Base-by-base conservation (phyloP, 75 land plant genomes). In the Pinus albicaulis region DNA sequence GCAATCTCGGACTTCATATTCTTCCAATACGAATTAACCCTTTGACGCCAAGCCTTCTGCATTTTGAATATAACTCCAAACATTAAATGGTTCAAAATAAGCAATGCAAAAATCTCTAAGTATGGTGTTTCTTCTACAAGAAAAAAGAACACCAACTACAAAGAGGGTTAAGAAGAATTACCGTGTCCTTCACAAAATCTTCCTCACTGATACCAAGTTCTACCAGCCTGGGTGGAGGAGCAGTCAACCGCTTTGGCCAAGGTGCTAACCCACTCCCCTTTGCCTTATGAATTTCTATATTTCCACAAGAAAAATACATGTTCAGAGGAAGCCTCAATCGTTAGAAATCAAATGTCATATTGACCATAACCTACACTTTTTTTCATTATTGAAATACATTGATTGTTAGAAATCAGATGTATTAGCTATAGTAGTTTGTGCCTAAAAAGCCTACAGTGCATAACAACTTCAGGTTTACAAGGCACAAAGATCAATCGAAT, bases 1-100 rank as follows among this genome's bases (percentile, higher is more conserved):
- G 82, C 79, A 53, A 87, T 74, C 63, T 87, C 82, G 80, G 85
- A 70, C 74, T 76, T 84, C 87, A 95, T 86, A 64, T 83, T 80
- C 79, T 92, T 88, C 91, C 89, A 92, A 76, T 95, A 95, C 76
- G 83, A 85, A 55, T 59, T 75, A 56, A 92, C 95, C 79, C 95
- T 85, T 56, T 56, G 79, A 56, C 74, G 81, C 98, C 98, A 95
- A 25, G 82, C 79, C 24, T 74, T 80, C 98, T 95, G 87, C 83
- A 85, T 73, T 24, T 70, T 13, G 69, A 57, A 64, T 58, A 36
- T 69, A 48, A 24, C 2, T 61, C 66, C 58, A 5, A 10, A n/a
- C n/a, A 31, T 34, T 53, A 34, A 19, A 48, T 17, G 57, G 14
- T 25, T 20, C 10, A 20, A 72, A 73, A 36, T n/a, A 17, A 77